Evolutionary conservation across 805 yeast species (phyloP).

Genomic region (Metschnikowia corniflorae): DNA sequence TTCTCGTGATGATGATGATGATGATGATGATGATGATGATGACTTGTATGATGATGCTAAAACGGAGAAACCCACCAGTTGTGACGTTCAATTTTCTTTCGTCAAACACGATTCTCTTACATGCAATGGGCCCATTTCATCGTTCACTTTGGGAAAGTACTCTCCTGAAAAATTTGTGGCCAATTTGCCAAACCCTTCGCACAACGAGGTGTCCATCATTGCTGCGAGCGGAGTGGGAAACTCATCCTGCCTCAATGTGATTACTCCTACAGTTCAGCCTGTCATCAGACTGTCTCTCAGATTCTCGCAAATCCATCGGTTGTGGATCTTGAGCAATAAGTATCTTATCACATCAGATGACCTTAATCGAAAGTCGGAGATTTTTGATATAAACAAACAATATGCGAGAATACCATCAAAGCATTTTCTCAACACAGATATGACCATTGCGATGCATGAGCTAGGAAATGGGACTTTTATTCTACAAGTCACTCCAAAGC

Average conservation of each 20-base stretch:
- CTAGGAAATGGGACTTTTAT: conserved; percentile 54
- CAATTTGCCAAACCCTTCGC: conserved; percentile 67
- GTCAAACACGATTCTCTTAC: conserved; percentile 49
- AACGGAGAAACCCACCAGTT: conserved; percentile 16
- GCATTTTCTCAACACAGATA: conserved; percentile 59
- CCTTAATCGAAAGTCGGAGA: conserved; percentile 59
- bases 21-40: conserved; percentile 44
- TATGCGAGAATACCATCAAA: conserved; percentile 59
- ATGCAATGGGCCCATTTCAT: conserved; percentile 72
- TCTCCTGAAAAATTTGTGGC: conserved; percentile 52
- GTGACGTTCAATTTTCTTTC: conserved; percentile 30
- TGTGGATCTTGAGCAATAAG: conserved; percentile 68
- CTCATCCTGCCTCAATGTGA: conserved; percentile 54
- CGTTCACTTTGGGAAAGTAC: conserved; percentile 60
- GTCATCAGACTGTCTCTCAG: conserved; percentile 61
- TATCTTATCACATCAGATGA: conserved; percentile 72
- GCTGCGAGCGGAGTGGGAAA: conserved; percentile 63
- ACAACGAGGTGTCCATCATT: conserved; percentile 61
- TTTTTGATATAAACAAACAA: conserved; percentile 58
- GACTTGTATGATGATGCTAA: conserved; percentile 35
- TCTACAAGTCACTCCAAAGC: conserved; percentile 70
- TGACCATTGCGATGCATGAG: conserved; percentile 66
- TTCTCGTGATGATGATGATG: background rate
- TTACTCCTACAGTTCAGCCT: conserved; percentile 70
- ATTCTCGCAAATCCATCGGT: conserved; percentile 66